Evolutionary conservation across 2,329 filamentous ascomycete genomes (phyloP).

Genomic region (Nemania bipapillata): DNA sequence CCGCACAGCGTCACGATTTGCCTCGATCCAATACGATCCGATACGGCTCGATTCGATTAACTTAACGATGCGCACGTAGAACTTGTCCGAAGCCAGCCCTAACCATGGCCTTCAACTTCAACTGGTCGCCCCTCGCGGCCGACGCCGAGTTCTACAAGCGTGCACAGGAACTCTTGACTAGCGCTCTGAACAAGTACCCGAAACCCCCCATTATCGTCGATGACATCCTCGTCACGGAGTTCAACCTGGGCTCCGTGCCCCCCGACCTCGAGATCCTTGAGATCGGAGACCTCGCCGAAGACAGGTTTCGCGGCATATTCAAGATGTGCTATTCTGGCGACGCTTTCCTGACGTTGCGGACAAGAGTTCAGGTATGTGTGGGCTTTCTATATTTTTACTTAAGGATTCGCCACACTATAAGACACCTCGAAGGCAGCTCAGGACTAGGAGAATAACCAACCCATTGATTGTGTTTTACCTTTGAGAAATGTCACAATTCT

Average conservation of each 20-base stretch:
- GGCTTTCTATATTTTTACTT: conserved; percentile 20
- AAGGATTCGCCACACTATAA: conserved; percentile 6
- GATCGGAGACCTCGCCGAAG: conserved; percentile 96
- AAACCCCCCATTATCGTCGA: conserved; percentile 99
- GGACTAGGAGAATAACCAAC: neutral
- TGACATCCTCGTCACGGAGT: conserved; percentile 97
- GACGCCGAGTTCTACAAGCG: conserved; percentile 91
- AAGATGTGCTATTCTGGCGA: conserved; percentile 99
- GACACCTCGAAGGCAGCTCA: neutral
- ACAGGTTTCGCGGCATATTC: conserved; percentile 97
- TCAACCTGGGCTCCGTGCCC: conserved; percentile 94
- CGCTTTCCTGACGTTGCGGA: conserved; percentile 93
- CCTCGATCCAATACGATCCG: neutral
- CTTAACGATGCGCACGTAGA: conserved; percentile 47
- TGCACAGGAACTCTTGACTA: conserved; percentile 92
- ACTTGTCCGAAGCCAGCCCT: conserved; percentile 51
- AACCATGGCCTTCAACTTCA: conserved; percentile 99
- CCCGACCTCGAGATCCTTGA: conserved; percentile 96
- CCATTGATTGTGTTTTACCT: neutral
- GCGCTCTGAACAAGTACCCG: conserved; percentile 94
- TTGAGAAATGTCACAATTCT: neutral
- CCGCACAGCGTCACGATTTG: conserved; percentile 18
- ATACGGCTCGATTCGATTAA: conserved; percentile 11
- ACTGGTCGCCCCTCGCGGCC: conserved; percentile 98
- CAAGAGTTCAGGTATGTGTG: conserved; percentile 83